A percentile compares a stretch with the other conserved stretches of the same genome.
Evolutionary conservation across 2,329 filamentous ascomycete species (phyloP).

Genomic region (Exophiala spinifera): DNA sequence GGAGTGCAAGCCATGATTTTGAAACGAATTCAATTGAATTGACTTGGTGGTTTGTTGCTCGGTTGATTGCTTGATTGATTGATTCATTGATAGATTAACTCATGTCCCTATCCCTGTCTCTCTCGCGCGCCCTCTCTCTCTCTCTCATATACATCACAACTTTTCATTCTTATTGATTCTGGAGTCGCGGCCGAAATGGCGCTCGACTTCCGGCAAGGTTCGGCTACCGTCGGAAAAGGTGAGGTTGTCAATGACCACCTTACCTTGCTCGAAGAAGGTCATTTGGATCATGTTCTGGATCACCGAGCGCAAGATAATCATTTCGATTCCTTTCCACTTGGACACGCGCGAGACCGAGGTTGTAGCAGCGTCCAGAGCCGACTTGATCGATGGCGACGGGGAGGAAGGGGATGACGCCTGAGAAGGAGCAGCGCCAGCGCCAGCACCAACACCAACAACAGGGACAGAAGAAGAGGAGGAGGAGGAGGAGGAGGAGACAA

Average conservation of each 20-base stretch:
- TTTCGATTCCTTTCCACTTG: conserved; percentile 49
- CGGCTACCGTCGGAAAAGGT: conserved; percentile 30
- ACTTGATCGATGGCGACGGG: conserved; percentile 2
- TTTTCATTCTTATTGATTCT: conserved; percentile 23
- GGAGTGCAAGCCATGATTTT: too few relatives aligned
- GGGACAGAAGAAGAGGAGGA: neutral
- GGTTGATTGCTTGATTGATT: too few relatives aligned
- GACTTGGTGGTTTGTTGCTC: too few relatives aligned
- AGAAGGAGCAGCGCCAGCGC: too few relatives aligned
- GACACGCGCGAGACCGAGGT: conserved; percentile 41
- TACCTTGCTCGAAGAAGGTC: conserved; percentile 47
- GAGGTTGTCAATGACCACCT: conserved; percentile 42
- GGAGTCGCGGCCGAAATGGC: conserved; percentile 26
- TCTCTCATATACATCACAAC: conserved; percentile 17
- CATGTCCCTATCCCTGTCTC: too few relatives aligned
- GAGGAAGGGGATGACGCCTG: neutral
- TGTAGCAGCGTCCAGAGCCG: conserved; percentile 14
- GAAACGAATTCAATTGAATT: too few relatives aligned
- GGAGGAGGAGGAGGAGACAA: too few relatives aligned
- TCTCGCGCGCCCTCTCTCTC: too few relatives aligned
- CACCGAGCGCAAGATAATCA: conserved; percentile 45
- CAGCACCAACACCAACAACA: too few relatives aligned
- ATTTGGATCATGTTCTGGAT: conserved; percentile 50
- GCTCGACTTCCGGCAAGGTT: conserved; percentile 27
- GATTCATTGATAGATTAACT: neutral